A percentile compares a stretch with the other conserved stretches of the same genome.
Evolutionary conservation across 129 eudicot genomes (phyloP).

Genomic region (Kitagawia praeruptora): DNA sequence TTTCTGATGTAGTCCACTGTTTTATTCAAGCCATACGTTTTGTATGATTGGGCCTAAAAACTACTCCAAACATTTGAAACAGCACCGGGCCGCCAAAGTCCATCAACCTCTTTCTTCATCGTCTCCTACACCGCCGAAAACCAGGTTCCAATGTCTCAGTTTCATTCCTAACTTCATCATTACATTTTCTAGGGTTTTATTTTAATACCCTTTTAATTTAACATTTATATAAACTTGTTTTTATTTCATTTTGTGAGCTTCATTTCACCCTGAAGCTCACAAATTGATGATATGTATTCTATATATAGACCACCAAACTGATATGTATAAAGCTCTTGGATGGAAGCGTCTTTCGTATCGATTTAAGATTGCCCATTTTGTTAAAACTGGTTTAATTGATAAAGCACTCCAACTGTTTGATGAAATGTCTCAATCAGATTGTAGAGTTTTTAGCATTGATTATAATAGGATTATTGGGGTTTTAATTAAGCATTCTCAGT

Average conservation of each 20-base stretch:
- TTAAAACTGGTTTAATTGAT: constrained; percentile 60
- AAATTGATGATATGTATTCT: constrained; percentile 44
- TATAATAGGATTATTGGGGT: constrained; percentile 88
- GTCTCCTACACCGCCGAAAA: constrained; percentile 25
- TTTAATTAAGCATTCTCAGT: constrained; percentile 47
- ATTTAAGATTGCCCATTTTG: constrained; percentile 43
- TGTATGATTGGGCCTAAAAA: neutral
- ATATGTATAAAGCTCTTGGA: constrained; percentile 73
- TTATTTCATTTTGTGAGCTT: constrained; percentile 8
- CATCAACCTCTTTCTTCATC: constrained; percentile 23
- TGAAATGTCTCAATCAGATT: constrained; percentile 76
- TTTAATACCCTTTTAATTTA: neutral
- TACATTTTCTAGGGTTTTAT: constrained; percentile 3
- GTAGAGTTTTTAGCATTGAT: constrained; percentile 74
- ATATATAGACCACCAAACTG: constrained; percentile 37
- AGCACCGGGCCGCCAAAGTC: constrained; percentile 21
- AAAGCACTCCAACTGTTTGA: constrained; percentile 77
- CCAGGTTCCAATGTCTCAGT: constrained; percentile 18
- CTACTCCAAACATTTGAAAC: neutral
- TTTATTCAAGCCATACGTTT: no score
- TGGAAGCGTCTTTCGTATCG: constrained; percentile 62
- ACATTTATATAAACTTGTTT: neutral
- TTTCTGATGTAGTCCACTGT: no score
- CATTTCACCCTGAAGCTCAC: constrained; percentile 15
- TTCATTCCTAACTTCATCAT: neutral